Evolutionary conservation across 345 rosid species (phyloP).

Genomic region (Heritiera fomes): DNA sequence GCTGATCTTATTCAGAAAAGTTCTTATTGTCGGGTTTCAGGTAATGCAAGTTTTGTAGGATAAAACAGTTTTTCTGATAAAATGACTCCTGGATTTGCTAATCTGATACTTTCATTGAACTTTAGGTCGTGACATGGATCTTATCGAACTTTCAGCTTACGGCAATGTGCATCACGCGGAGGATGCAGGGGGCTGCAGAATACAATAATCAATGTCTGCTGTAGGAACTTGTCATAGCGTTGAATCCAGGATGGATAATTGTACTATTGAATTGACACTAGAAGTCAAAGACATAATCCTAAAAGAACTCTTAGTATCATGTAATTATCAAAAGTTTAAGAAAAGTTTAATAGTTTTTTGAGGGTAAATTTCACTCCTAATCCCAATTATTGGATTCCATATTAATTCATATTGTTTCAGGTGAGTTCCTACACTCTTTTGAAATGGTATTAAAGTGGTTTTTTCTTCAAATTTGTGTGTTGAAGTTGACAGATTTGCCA

Average conservation of each 20-base stretch:
- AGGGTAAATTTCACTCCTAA: too few species aligned
- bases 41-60: slow-evolving; percentile 36
- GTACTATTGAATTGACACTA: too few species aligned
- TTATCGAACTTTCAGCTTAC: slow-evolving; percentile 80
- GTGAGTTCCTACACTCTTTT: too few species aligned
- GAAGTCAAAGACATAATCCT: too few species aligned
- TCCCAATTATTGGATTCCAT: not conserved
- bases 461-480: not conserved
- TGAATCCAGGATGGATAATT: not conserved
- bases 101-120: slow-evolving; percentile 9
- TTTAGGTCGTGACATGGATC: slow-evolving; percentile 5
- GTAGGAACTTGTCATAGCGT: not conserved
- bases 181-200: slow-evolving; percentile 78
- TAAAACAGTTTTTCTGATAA: not conserved
- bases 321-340: not conserved
- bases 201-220: slow-evolving; percentile 50
- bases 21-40: slow-evolving; percentile 88
- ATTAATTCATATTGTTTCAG: too few species aligned
- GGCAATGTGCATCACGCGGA: slow-evolving; percentile 69
- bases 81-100: slow-evolving; percentile 8
- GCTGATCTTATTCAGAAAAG: slow-evolving; percentile 85
- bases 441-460: too few species aligned
- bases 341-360: not conserved
- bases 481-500: not conserved
- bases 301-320: not conserved